phyloP scores from a whole-genome alignment of 768 basidiomycete species.

The Jaapia argillacea region DNA sequence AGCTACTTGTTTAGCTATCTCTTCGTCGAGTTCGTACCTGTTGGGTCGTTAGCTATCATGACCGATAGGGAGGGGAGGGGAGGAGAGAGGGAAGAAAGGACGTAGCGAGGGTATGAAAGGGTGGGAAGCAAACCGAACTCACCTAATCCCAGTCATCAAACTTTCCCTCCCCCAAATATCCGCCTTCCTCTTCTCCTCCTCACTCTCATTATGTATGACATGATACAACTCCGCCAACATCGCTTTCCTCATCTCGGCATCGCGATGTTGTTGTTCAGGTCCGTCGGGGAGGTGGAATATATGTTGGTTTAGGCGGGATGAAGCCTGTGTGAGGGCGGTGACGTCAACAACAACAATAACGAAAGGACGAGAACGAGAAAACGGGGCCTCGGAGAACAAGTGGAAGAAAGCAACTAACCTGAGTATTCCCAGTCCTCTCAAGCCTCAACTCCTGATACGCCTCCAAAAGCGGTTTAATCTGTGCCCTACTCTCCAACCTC shows the following conservation, averaged over 20 bases:
- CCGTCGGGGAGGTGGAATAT: constrained; percentile 51
- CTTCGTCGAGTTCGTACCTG: too few species aligned
- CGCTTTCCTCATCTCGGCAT: constrained; percentile 37
- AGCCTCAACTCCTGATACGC: constrained; percentile 46
- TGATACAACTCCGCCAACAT: constrained; percentile 34
- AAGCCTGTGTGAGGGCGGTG: constrained; percentile 31
- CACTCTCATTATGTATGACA: too few species aligned
- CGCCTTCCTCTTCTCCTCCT: background rate
- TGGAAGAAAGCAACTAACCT: background rate
- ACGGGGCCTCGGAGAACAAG: background rate
- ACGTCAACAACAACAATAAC: constrained; percentile 13
- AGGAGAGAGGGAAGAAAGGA: too few species aligned
- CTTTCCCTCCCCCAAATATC: background rate
- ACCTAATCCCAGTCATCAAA: too few species aligned
- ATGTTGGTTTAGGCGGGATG: constrained; percentile 38
- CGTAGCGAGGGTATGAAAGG: too few species aligned
- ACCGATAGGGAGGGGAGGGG: too few species aligned
- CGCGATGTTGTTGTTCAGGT: constrained; percentile 38
- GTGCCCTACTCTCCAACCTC: constrained; percentile 27
- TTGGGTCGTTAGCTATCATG: too few species aligned
- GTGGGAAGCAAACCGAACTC: too few species aligned
- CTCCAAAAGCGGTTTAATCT: constrained; percentile 34
- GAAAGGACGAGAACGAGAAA: background rate
- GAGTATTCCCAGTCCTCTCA: constrained; percentile 33
- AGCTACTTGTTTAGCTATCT: too few species aligned